Evolutionary conservation across 2,329 filamentous ascomycete genomes (phyloP), one percentile per base, ranked within the genome.

Genomic region (Dichotomopilus funicola): DNA sequence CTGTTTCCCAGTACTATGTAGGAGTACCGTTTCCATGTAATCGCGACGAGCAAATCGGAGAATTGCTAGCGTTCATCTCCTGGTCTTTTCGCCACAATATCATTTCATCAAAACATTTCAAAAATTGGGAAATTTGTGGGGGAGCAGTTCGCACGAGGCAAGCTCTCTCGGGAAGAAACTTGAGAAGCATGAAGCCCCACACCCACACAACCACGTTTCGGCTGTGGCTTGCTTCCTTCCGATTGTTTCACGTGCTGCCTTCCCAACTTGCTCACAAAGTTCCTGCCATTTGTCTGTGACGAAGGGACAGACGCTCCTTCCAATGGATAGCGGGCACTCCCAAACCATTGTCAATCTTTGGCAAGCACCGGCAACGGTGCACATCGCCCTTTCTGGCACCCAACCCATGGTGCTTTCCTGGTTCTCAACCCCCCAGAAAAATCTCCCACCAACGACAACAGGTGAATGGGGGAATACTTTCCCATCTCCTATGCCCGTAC

Each of bases 31-130:
- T n/a, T 19, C 12, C 31, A 5, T 36, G 31, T 6, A 11, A 11
- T 10, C 10, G 6, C 9, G 13, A 41, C n/a, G 36, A 51, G 35
- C 59, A 57, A 61, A 62, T 61, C 61, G 61, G 61, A 59, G 61
- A 62, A 55, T 53, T 52, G 37, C 36, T 52, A 36, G 43, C 10
- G 33, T 52, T 27, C 54, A 56, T 54, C 47, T 52, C 40, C 36
- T n/a, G 36, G 37, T 43, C 49, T 49, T 10, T 35, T 38, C 34
- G 27, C 8, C 19, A 27, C 19, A 27, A 27, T 27, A 27, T 27
- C 13, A 33, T 50, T 11, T 10, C 31, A 13, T 50, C 35, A 48
- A 56, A 59, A 44, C 51, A 31, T 56, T 52, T 45, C 34, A 49
- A 51, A 56, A 56, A 47, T 37, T 42, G 38, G 52, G 51, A 40